Evolutionary conservation across 352 stramenopile genomes (phyloP).

Genomic region (Saprolegnia diclina): DNA sequence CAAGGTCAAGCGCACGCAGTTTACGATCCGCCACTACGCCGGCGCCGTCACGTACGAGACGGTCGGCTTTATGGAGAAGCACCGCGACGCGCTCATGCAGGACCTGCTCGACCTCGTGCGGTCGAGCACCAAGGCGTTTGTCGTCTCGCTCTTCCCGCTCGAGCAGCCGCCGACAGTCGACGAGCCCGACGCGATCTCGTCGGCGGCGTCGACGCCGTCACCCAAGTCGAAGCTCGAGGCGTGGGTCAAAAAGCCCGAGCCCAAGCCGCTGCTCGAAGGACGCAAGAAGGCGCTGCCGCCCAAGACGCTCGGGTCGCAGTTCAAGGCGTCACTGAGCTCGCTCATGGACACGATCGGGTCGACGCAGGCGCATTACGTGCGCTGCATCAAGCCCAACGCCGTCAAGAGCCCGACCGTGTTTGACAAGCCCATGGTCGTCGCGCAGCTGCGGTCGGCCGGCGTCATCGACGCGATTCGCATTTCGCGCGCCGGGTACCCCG

Average conservation of each 20-base stretch:
- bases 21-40: slow-evolving; percentile 95
- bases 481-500: slow-evolving; percentile 85
- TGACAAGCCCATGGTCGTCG: slow-evolving; percentile 87
- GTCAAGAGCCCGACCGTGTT: slow-evolving; percentile 84
- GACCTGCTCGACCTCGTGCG: slow-evolving; percentile 89
- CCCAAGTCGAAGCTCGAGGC: not conserved
- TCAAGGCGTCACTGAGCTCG: slow-evolving; percentile 73
- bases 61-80: slow-evolving; percentile 95
- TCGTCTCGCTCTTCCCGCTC: slow-evolving; percentile 65
- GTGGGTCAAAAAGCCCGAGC: slow-evolving; percentile 14
- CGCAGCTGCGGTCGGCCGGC: slow-evolving; percentile 86
- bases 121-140: slow-evolving; percentile 53
- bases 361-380: slow-evolving; percentile 84
- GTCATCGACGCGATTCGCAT: slow-evolving; percentile 91
- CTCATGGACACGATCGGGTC: slow-evolving; percentile 84
- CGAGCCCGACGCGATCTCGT: not conserved
- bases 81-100: slow-evolving; percentile 93
- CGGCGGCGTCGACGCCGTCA: not conserved
- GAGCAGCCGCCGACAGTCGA: slow-evolving; percentile 24
- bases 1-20: slow-evolving; percentile 87
- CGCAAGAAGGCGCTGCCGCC: slow-evolving; percentile 22
- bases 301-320: slow-evolving; percentile 80
- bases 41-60: slow-evolving; percentile 92
- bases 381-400: slow-evolving; percentile 86
- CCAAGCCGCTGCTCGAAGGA: not conserved